A percentile compares a stretch with the other conserved stretches of the same genome.
Evolutionary conservation across 768 basidiomycete genomes (phyloP).

Genomic region (Leucogyrophana mollusca): DNA sequence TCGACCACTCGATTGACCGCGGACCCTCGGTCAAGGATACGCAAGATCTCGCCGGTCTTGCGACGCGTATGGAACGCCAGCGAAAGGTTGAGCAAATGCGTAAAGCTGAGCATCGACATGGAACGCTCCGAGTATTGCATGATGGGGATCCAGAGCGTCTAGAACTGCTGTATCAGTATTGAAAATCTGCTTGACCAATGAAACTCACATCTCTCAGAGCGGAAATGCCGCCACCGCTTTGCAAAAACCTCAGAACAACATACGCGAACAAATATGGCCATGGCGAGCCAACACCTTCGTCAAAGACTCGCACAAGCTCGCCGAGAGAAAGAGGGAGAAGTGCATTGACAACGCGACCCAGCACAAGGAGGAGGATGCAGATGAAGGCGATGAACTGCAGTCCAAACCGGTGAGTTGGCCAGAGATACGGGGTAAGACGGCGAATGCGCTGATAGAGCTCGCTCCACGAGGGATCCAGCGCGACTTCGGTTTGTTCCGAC

Average conservation of each 20-base stretch:
- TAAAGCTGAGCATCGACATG: slow-evolving; percentile 85
- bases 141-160: slow-evolving; percentile 83
- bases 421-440: slow-evolving; percentile 76
- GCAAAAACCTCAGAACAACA: slow-evolving; percentile 66
- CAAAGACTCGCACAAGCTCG: slow-evolving; percentile 56
- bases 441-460: slow-evolving; percentile 66
- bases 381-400: slow-evolving; percentile 69
- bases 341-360: slow-evolving; percentile 77
- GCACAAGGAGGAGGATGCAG: slow-evolving; percentile 67
- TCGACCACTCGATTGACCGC: slow-evolving; percentile 84
- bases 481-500: slow-evolving; percentile 46
- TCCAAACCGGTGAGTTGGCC: slow-evolving; percentile 67
- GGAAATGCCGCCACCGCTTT: slow-evolving; percentile 73
- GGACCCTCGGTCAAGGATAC: slow-evolving; percentile 79
- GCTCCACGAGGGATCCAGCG: slow-evolving; percentile 66
- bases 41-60: slow-evolving; percentile 83
- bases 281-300: slow-evolving; percentile 47
- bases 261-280: slow-evolving; percentile 75
- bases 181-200: background rate
- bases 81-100: slow-evolving; percentile 84
- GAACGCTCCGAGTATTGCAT: slow-evolving; percentile 85
- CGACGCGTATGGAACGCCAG: slow-evolving; percentile 80
- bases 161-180: slow-evolving; percentile 1
- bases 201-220: slow-evolving; percentile 47
- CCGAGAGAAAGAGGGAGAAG: slow-evolving; percentile 72